Conservation (phyloP, 306 rosid species). For the Vachellia pachyceras region DNA sequence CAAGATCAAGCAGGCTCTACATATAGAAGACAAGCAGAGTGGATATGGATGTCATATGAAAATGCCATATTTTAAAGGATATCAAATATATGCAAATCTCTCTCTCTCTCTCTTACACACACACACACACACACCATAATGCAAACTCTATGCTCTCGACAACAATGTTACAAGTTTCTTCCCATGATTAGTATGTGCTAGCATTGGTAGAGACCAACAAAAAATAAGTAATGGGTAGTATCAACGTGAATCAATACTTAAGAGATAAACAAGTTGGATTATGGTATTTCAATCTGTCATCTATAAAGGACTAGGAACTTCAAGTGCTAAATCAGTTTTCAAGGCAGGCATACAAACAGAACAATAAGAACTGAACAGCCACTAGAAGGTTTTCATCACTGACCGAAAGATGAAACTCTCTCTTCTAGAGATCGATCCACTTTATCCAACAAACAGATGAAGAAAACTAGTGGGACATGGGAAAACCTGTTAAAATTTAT, state of each 20-base stretch:
- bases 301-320: constrained; percentile 4
- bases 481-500: constrained; percentile 69
- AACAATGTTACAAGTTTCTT: constrained; percentile 30
- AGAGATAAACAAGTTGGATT: not conserved
- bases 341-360: constrained; percentile 15
- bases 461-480: constrained; percentile 68
- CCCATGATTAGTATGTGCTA: not conserved
- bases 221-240: constrained; percentile 17
- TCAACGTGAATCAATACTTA: constrained; percentile 26
- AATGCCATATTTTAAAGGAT: constrained; percentile 13
- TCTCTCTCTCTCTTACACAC: too few relatives aligned
- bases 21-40: constrained; percentile 23
- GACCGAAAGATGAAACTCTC: constrained; percentile 80
- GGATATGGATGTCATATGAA: not conserved
- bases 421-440: constrained; percentile 60
- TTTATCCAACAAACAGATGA: constrained; percentile 51
- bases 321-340: constrained; percentile 23
- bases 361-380: constrained; percentile 38
- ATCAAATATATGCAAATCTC: too few relatives aligned
- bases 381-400: constrained; percentile 47
- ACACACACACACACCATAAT: too few relatives aligned
- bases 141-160: constrained; percentile 25
- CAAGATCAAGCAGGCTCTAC: not conserved
- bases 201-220: constrained; percentile 26
- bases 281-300: constrained; percentile 1